Evolutionary conservation across 1,139 yeast species (phyloP).

Genomic region (Candida glucosophila): DNA sequence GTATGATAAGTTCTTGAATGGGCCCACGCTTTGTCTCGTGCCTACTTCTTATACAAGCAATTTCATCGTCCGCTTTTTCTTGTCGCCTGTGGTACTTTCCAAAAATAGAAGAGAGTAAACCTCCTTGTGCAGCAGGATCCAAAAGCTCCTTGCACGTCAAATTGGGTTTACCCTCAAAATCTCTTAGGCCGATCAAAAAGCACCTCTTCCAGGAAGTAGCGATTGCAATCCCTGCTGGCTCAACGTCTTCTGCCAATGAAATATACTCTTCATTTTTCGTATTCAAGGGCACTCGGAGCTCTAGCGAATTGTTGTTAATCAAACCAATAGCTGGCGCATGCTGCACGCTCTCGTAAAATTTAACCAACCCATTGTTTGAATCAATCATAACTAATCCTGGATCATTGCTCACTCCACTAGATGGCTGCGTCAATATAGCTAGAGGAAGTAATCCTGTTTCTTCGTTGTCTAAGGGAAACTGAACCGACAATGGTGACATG

Average conservation of each 20-base stretch:
- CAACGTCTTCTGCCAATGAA: conserved; percentile 51
- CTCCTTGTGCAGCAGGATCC: conserved; percentile 10
- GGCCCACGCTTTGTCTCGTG: conserved; percentile 43
- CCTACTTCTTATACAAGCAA: conserved; percentile 56
- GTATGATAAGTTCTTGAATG: conserved; percentile 32
- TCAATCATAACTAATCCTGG: conserved; percentile 65
- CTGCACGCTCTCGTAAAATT: conserved; percentile 60
- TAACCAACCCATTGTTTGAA: conserved; percentile 44
- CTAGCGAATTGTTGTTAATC: conserved; percentile 33
- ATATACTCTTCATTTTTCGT: conserved; percentile 44
- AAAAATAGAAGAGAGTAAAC: conserved; percentile 19
- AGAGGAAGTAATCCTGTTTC: conserved; percentile 30
- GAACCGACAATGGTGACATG: conserved; percentile 46
- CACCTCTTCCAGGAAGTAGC: conserved; percentile 69
- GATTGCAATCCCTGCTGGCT: conserved; percentile 67
- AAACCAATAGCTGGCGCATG: conserved; percentile 64
- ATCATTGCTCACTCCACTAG: conserved; percentile 46
- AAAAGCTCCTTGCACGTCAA: conserved; percentile 30
- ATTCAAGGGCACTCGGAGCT: conserved; percentile 28
- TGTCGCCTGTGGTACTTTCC: conserved; percentile 12
- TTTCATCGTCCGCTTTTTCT: conserved; percentile 28
- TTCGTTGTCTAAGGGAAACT: conserved; percentile 27
- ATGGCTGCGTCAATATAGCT: conserved; percentile 60
- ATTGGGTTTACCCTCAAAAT: conserved; percentile 56
- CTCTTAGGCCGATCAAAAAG: conserved; percentile 55